Base-by-base conservation (phyloP, 129 eudicot genomes). In the Helianthus tuberosus region DNA sequence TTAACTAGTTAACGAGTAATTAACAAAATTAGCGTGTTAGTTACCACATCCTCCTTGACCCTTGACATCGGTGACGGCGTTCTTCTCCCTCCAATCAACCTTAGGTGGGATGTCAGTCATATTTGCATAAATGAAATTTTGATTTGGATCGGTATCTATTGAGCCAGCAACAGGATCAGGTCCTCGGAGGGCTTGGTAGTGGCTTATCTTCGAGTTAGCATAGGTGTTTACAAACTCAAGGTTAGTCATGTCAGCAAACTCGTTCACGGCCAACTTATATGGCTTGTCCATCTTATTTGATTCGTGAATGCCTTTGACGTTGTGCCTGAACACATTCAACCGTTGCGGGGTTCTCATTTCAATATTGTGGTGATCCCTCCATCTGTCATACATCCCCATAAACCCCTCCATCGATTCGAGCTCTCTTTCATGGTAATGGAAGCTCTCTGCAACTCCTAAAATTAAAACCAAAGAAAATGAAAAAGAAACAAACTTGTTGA, bases 11-110 rank as follows among this genome's bases (percentile, higher is more conserved):
- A 13, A 13, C 5, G 27, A 71, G 29, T 81, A 82, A 73, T 57
- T 32, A 14, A 78, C 81, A 53, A 25, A 27, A 7, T 13, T 63
- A 63, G n/a, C 7, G 8, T 15, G 27, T 64, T 7, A 13, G 39
- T 74, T 80, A 91, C 97, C 92, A 62, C 96, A 88, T 70, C 80
- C 81, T 68, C 89, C 90, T 81, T 91, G 97, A 81, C 80, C 68
- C 83, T 84, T 89, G 74, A 84, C 58, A n/a, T 64, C 66, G 23
- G 82, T 82, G 61, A 89, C 91, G 5, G 89, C 85, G 10, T 88
- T 85, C 48, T 70, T 81, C 74, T 57, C 66, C 82, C 96, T 84
- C 91, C 92, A 91, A 46, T 91, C 97, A 1, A 84, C 60, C 15
- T 84, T 79, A 23, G 78, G 58, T 8, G 97, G 92, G 25, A 84